phyloP scores from a whole-genome alignment of 2,329 filamentous ascomycete species.

The Thielaviopsis punctulata region DNA sequence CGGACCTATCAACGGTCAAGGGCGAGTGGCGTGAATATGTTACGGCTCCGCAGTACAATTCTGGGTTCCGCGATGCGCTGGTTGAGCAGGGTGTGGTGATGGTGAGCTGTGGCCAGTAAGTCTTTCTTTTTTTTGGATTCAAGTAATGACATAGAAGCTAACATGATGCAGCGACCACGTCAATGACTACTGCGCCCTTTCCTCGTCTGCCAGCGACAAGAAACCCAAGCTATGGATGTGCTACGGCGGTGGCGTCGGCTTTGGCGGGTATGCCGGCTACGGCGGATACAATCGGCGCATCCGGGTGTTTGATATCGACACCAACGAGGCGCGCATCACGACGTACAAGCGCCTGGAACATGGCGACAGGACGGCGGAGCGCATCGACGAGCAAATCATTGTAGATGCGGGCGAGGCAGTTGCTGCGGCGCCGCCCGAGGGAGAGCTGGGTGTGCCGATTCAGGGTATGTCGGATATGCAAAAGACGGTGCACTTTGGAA shows the following conservation, averaged over 20 bases:
- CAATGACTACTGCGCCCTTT: slow-evolving; percentile 87
- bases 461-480: slow-evolving; percentile 10
- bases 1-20: slow-evolving; percentile 32
- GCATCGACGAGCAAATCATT: slow-evolving; percentile 47
- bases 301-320: slow-evolving; percentile 82
- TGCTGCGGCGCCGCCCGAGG: slow-evolving; percentile 14
- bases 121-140: slow-evolving; percentile 15
- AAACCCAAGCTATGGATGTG: slow-evolving; percentile 86
- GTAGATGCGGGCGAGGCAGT: slow-evolving; percentile 41
- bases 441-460: slow-evolving; percentile 7
- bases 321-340: slow-evolving; percentile 70
- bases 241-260: slow-evolving; percentile 80
- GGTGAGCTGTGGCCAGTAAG: slow-evolving; percentile 81
- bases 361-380: slow-evolving; percentile 31
- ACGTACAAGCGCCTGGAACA: slow-evolving; percentile 85
- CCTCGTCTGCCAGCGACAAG: slow-evolving; percentile 25
- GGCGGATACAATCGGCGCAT: slow-evolving; percentile 68
- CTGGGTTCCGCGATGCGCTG: slow-evolving; percentile 79
- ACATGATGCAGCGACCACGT: slow-evolving; percentile 54
- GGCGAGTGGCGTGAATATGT: slow-evolving; percentile 69
- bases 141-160: slow-evolving; percentile 5
- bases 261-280: slow-evolving; percentile 91
- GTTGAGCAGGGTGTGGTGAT: slow-evolving; percentile 72
- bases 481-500: slow-evolving; percentile 10
- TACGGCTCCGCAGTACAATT: slow-evolving; percentile 78